These are phyloP conservation scores for Begonia peltatifolia DNA, from an alignment of 306 rosid genomes.

Conservation along the genomic window DNA sequence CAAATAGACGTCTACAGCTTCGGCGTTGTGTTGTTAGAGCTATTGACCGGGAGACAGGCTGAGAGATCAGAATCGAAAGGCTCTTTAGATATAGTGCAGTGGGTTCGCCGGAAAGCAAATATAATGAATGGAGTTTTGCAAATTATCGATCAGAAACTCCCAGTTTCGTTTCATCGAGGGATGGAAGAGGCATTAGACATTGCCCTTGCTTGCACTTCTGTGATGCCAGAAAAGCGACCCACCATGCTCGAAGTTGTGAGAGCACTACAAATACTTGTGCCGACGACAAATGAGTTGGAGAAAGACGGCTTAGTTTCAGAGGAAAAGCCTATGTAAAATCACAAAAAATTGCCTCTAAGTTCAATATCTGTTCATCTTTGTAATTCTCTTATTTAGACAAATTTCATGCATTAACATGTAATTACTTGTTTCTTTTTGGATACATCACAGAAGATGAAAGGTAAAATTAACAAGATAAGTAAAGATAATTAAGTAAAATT, in stretches of 20 bases:
- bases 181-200: slow-evolving; percentile 63
- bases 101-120: slow-evolving; percentile 95
- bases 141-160: slow-evolving; percentile 57
- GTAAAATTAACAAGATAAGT: too few relatives aligned
- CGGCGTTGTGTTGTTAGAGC: slow-evolving; percentile 84
- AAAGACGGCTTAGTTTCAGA: slow-evolving; percentile 8
- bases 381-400: too few relatives aligned
- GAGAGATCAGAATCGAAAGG: slow-evolving; percentile 36
- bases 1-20: slow-evolving; percentile 77
- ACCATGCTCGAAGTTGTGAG: slow-evolving; percentile 60
- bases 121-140: slow-evolving; percentile 57
- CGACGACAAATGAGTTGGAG: background rate
- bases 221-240: slow-evolving; percentile 89
- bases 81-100: slow-evolving; percentile 65
- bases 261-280: slow-evolving; percentile 49
- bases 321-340: slow-evolving; percentile 4
- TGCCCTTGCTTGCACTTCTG: slow-evolving; percentile 72
- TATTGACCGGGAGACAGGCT: slow-evolving; percentile 69
- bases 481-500: too few relatives aligned
- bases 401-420: too few relatives aligned
- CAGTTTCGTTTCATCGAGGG: slow-evolving; percentile 28
- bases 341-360: too few relatives aligned
- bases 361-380: too few relatives aligned
- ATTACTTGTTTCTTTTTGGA: too few relatives aligned
- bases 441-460: too few relatives aligned